A percentile compares a stretch with the other conserved stretches of the same genome.
phyloP scores from a whole-genome alignment of 306 rosid species.

The cucumber (Cucumis sativus) region DNA sequence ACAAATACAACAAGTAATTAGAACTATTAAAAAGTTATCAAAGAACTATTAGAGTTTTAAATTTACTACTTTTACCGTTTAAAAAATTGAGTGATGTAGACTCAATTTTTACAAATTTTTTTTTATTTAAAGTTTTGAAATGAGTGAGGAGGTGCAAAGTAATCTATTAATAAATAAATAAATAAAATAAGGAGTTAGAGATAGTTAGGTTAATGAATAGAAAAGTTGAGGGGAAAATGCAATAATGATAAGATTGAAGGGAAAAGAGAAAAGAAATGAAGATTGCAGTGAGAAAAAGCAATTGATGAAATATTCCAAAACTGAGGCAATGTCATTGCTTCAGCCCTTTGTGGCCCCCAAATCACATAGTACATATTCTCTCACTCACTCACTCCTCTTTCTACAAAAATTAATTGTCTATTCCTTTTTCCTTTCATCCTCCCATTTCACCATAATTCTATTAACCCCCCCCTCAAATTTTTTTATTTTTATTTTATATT shows the following conservation, averaged over 20 bases:
- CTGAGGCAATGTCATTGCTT: slow-evolving; percentile 4
- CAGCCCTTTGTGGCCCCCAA: not conserved
- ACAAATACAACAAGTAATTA: too few species aligned
- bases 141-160: too few species aligned
- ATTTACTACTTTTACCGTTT: too few species aligned
- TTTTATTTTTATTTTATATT: too few species aligned
- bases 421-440: not conserved
- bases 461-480: too few species aligned
- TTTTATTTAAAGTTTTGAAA: too few species aligned
- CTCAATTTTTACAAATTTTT: too few species aligned
- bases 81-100: too few species aligned
- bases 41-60: too few species aligned
- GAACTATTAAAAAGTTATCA: too few species aligned
- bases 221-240: not conserved
- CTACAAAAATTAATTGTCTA: not conserved
- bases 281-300: slow-evolving; percentile 4
- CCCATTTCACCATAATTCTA: not conserved
- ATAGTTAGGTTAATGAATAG: not conserved
- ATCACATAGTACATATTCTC: not conserved
- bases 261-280: not conserved
- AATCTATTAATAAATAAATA: not conserved
- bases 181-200: not conserved
- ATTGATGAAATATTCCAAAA: slow-evolving; percentile 9
- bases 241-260: slow-evolving; percentile 1
- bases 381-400: not conserved